These are phyloP conservation scores for Hapsidospora chrysogenum DNA, from an alignment of 495 filamentous ascomycete genomes.

Conservation along the genomic window DNA sequence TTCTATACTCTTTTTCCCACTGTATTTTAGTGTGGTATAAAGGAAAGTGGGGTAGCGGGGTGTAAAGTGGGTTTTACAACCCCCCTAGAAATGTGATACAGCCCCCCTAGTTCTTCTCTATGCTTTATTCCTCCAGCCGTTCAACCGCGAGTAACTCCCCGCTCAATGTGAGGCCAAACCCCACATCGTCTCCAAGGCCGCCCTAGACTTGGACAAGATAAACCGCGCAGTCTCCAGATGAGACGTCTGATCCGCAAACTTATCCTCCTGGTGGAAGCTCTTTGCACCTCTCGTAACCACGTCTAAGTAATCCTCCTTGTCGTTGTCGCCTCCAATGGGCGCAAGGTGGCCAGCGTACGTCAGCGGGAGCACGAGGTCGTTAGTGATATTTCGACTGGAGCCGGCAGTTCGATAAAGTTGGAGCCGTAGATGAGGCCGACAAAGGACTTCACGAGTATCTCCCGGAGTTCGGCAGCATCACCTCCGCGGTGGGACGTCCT, in stretches of 20 bases:
- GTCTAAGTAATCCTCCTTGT: slow-evolving; percentile 10
- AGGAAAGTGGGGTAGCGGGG: too few relatives aligned
- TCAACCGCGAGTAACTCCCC: neutral
- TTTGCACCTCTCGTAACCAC: slow-evolving; percentile 6
- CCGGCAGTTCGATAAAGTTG: slow-evolving; percentile 13
- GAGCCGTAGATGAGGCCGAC: slow-evolving; percentile 11
- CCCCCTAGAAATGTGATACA: too few relatives aligned
- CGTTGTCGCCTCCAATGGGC: slow-evolving; percentile 7
- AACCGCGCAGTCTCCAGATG: slow-evolving; percentile 6
- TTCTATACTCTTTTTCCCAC: too few relatives aligned
- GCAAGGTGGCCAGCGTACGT: slow-evolving; percentile 10
- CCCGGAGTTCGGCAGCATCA: neutral
- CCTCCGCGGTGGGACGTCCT: neutral
- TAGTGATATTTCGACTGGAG: slow-evolving; percentile 7
- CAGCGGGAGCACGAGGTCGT: slow-evolving; percentile 10
- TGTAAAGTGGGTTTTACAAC: too few relatives aligned
- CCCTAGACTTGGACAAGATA: slow-evolving; percentile 4
- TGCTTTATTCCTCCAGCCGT: too few relatives aligned
- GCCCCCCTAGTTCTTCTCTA: too few relatives aligned
- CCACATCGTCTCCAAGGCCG: slow-evolving; percentile 4
- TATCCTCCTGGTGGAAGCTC: slow-evolving; percentile 10
- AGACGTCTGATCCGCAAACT: slow-evolving; percentile 8
- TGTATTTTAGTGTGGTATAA: too few relatives aligned
- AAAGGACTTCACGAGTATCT: slow-evolving; percentile 4
- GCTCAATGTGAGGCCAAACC: neutral